Evolutionary conservation across 441 rosid genomes (phyloP).

Genomic region (Erodium texanum): DNA sequence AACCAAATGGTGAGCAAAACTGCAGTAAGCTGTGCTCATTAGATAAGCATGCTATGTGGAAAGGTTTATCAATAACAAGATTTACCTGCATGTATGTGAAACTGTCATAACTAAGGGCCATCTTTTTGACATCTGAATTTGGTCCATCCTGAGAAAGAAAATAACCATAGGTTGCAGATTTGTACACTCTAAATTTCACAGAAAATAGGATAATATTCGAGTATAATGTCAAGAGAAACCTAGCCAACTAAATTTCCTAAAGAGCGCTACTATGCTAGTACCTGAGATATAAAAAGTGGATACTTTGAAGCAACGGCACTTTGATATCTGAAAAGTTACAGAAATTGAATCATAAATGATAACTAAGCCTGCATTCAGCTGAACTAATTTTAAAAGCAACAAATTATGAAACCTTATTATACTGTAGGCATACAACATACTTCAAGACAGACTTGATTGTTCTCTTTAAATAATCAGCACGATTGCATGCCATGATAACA

Average conservation of each 20-base stretch:
- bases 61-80: background rate
- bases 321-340: slow-evolving; percentile 50
- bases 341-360: slow-evolving; percentile 15
- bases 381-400: slow-evolving; percentile 14
- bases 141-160: slow-evolving; percentile 64
- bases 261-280: slow-evolving; percentile 17
- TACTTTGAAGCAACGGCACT: slow-evolving; percentile 62
- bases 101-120: slow-evolving; percentile 72
- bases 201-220: background rate
- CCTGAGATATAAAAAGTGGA: slow-evolving; percentile 93
- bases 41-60: background rate
- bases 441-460: slow-evolving; percentile 68
- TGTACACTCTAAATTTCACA: slow-evolving; percentile 7
- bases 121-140: slow-evolving; percentile 47
- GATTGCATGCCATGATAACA: slow-evolving; percentile 97
- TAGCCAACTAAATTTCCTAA: slow-evolving; percentile 10
- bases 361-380: background rate
- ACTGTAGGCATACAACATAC: slow-evolving; percentile 30
- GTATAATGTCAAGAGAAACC: slow-evolving; percentile 10
- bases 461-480: slow-evolving; percentile 91
- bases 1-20: background rate
- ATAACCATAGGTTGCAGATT: slow-evolving; percentile 8
- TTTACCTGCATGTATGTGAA: slow-evolving; percentile 80
- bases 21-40: background rate
- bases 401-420: background rate